Base-by-base conservation (phyloP, 306 rosid species). In the Prunus dulcis region DNA sequence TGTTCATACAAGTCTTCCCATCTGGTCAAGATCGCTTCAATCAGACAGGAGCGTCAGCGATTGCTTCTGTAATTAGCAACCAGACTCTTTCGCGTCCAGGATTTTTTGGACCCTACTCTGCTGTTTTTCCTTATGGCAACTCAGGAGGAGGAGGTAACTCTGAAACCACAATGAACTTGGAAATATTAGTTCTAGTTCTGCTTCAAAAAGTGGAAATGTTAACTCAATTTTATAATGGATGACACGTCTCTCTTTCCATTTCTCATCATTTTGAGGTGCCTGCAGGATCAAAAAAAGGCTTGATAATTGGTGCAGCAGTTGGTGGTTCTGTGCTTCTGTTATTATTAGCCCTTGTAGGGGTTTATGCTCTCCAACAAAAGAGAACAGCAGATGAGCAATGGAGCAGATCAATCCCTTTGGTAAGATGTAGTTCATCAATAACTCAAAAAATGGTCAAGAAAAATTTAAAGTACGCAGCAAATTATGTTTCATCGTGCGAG, bases 241-340 rank as follows among this genome's bases (percentile, higher is more conserved):
- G 67, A 23, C 52, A 61, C 2, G 22, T 57, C 32, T 49, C 43
- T 50, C 19, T 76, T 63, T 34, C 78, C 67, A 60, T 67, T 14
- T 72, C 19, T 76, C 30, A 65, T 19, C 20, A 43, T 69, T 73
- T 65, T 25, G 58, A n/a, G 63, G 82, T 30, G 62, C 19, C 71
- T 46, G 61, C 4, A 15, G 55, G 47, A 6, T 46, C 80, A 12
- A n/a, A 78, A 50, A 86, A 84, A 76, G 86, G 80, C 20, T 46
- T 89, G 64, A 84, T 87, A 75, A 82, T 88, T 73, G 97, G 98
- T 73, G 95, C 86, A 70, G 82, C 82, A 45, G 86, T 22, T 41
- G 97, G 96, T 57, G 91, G 96, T 78, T 27, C 81, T 18, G 78
- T 82, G 73, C 80, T 91, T 53, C 27, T 91, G 75, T 64, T 91